Evolutionary conservation across 176 grass and related monocot species (phyloP).

Genomic region (Oryza rufipogon): DNA sequence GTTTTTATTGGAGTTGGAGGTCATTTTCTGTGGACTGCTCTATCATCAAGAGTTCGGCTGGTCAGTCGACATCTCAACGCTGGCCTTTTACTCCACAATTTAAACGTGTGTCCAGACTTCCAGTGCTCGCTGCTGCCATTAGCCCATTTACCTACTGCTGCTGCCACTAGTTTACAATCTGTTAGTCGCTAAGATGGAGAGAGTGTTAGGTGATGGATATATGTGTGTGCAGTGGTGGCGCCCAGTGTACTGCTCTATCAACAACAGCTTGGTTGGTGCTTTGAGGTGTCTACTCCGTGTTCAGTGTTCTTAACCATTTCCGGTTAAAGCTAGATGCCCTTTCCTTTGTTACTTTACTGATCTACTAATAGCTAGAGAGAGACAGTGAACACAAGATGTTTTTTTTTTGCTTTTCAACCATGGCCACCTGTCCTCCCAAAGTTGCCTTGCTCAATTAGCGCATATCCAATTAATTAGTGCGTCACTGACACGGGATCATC

Average conservation of each 20-base stretch:
- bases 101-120: conserved; percentile 30
- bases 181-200: background rate
- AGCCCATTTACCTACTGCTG: too few species aligned
- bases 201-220: background rate
- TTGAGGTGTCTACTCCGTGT: too few species aligned
- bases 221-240: background rate
- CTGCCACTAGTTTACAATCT: background rate
- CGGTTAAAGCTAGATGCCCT: background rate
- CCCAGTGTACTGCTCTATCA: background rate
- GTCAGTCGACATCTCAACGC: background rate
- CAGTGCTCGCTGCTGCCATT: background rate
- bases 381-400: too few species aligned
- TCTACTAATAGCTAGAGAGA: too few species aligned
- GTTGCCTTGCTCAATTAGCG: background rate
- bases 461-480: background rate
- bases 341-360: too few species aligned
- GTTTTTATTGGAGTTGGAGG: background rate
- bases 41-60: background rate
- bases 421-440: conserved; percentile 5
- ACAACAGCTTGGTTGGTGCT: background rate
- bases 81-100: background rate
- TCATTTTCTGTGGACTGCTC: background rate
- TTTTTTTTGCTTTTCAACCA: background rate
- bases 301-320: background rate
- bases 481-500: background rate